Conservation (phyloP, 2,329 filamentous ascomycete species). For the Davidsoniella virescens region DNA sequence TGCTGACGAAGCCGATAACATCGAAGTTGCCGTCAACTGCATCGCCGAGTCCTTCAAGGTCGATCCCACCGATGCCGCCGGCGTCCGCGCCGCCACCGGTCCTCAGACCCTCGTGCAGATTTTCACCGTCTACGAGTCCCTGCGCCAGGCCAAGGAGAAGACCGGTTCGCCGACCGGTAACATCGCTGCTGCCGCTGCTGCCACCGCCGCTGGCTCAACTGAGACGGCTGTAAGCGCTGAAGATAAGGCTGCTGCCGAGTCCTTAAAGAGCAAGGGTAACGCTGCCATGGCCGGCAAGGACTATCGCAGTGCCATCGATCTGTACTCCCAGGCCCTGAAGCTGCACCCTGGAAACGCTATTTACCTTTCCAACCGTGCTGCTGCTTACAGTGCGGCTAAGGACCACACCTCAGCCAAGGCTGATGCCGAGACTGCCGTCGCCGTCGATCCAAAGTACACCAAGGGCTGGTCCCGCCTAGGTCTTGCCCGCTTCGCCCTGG, state of each 20-base stretch:
- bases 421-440: conserved; percentile 82
- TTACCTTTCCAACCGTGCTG: conserved; percentile 93
- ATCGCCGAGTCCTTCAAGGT: conserved; percentile 93
- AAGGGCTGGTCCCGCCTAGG: conserved; percentile 94
- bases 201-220: conserved; percentile 19
- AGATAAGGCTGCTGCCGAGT: conserved; percentile 67
- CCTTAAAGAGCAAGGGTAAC: conserved; percentile 80
- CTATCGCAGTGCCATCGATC: conserved; percentile 63
- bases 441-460: conserved; percentile 80
- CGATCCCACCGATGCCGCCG: conserved; percentile 59
- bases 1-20: conserved; percentile 76
- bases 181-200: conserved; percentile 23
- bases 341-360: conserved; percentile 78
- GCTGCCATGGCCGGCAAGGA: conserved; percentile 91
- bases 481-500: conserved; percentile 78
- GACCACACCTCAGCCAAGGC: conserved; percentile 71
- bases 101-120: conserved; percentile 78
- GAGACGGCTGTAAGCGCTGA: conserved; percentile 30
- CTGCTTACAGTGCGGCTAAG: conserved; percentile 70
- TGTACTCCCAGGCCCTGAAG: conserved; percentile 75
- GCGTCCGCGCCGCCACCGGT: conserved; percentile 62
- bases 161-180: conserved; percentile 16
- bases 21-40: conserved; percentile 88
- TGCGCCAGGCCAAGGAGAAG: conserved; percentile 42
- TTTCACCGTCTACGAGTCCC: conserved; percentile 91